Conservation (phyloP, 2,329 filamentous ascomycete species). For the Aureobasidium sp. region DNA sequence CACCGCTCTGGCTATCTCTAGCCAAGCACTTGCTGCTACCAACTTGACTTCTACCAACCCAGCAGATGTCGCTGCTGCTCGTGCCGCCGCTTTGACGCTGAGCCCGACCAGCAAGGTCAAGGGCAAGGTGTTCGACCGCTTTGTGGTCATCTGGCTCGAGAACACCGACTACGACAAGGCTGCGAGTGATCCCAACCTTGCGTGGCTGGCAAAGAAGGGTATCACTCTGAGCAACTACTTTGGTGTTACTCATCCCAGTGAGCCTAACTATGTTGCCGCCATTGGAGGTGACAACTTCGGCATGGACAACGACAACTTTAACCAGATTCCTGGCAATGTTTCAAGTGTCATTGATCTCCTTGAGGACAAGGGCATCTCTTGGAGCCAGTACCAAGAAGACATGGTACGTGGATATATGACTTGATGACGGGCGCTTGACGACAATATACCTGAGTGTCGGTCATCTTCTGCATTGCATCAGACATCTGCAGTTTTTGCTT, state of each 20-base stretch:
- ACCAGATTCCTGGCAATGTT: constrained; percentile 36
- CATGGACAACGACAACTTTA: constrained; percentile 61
- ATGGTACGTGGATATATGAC: too few species aligned
- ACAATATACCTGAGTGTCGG: too few species aligned
- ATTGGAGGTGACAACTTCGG: constrained; percentile 68
- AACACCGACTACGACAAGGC: constrained; percentile 65
- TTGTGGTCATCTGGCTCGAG: constrained; percentile 69
- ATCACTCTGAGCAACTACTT: constrained; percentile 51
- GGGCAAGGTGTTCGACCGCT: constrained; percentile 66
- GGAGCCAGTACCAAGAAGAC: constrained; percentile 67
- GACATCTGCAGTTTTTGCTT: too few species aligned
- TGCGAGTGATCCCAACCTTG: constrained; percentile 53
- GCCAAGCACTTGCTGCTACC: constrained; percentile 24
- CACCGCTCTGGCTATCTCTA: constrained; percentile 25
- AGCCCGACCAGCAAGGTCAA: constrained; percentile 58
- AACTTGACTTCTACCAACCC: constrained; percentile 45
- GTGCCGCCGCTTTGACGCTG: constrained; percentile 53
- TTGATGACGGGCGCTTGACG: too few species aligned
- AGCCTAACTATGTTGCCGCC: constrained; percentile 68
- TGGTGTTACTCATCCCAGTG: constrained; percentile 60
- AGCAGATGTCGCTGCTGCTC: constrained; percentile 47
- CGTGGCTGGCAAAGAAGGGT: constrained; percentile 53
- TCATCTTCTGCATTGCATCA: too few species aligned
- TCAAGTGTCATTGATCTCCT: constrained; percentile 37
- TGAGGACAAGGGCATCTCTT: constrained; percentile 37